These are phyloP conservation scores for Parascedosporium putredinis DNA, from an alignment of 2,329 filamentous ascomycete species.

Conservation along the genomic window DNA sequence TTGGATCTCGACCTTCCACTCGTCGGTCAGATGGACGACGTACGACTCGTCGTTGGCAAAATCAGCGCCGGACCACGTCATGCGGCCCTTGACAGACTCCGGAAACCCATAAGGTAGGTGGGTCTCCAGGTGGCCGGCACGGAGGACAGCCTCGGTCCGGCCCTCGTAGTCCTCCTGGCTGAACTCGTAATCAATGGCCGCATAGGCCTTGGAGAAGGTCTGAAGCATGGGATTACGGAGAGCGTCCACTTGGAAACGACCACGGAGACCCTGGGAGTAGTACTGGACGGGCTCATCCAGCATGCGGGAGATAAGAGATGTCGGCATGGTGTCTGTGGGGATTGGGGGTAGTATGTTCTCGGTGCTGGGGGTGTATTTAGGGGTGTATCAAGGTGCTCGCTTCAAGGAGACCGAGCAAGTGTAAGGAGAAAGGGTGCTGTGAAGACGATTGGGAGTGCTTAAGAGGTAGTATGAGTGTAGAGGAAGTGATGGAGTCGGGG, in stretches of 20 bases:
- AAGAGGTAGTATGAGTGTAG: too few species aligned
- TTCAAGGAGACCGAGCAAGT: too few species aligned
- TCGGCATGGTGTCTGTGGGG: neutral
- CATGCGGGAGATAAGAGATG: neutral
- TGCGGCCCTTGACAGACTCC: slow-evolving; percentile 1
- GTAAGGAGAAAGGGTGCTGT: too few species aligned
- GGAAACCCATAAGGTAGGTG: slow-evolving; percentile 9
- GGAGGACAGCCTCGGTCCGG: slow-evolving; percentile 9
- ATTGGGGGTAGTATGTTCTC: neutral
- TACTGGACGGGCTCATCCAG: slow-evolving; percentile 4
- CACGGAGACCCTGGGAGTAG: slow-evolving; percentile 8
- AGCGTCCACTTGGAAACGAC: slow-evolving; percentile 6
- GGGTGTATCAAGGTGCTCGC: neutral
- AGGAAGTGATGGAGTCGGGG: too few species aligned
- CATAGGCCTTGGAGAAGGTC: neutral
- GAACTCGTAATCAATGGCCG: slow-evolving; percentile 11
- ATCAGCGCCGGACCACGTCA: slow-evolving; percentile 10
- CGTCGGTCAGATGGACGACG: slow-evolving; percentile 2
- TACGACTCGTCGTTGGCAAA: slow-evolving; percentile 5
- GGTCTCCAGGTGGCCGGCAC: slow-evolving; percentile 1
- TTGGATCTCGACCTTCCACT: slow-evolving; percentile 9
- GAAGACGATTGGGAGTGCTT: too few species aligned
- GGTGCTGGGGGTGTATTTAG: neutral
- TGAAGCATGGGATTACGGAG: neutral
- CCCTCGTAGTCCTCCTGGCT: slow-evolving; percentile 10